These are phyloP conservation scores for Marasmius fiardii DNA, from an alignment of 1,284 basidiomycete species.

Conservation along the genomic window DNA sequence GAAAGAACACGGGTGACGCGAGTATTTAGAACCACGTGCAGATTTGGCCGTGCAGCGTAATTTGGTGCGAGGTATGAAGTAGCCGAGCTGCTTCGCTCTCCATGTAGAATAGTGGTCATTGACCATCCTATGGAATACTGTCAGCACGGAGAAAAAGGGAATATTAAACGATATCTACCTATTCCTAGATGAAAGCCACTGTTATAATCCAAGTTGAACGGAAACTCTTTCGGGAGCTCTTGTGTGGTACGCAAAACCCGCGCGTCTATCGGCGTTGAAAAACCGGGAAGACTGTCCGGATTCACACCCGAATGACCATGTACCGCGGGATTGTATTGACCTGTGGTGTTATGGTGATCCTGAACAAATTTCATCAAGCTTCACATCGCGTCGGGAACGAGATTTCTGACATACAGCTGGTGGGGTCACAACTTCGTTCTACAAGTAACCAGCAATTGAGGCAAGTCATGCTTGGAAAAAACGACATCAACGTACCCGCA, in stretches of 20 bases:
- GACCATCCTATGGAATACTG: background rate
- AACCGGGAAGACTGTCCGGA: background rate
- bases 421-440: conserved; percentile 1
- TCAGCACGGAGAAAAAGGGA: background rate
- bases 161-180: background rate
- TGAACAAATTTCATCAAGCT: too few relatives aligned
- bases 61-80: background rate
- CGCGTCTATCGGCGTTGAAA: background rate
- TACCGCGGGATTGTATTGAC: background rate
- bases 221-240: background rate
- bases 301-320: background rate
- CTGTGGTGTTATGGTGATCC: background rate
- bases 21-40: background rate
- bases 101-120: background rate
- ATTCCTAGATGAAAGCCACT: background rate
- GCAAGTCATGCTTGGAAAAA: background rate
- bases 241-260: background rate
- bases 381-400: background rate
- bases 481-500: background rate
- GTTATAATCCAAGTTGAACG: background rate
- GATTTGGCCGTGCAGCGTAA: background rate
- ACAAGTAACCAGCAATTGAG: background rate
- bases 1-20: background rate
- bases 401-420: background rate
- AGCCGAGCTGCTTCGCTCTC: background rate